A percentile compares a stretch with the other conserved stretches of the same genome.
phyloP scores from a whole-genome alignment of 441 rosid species.

The Arabidopsis hybrid region DNA sequence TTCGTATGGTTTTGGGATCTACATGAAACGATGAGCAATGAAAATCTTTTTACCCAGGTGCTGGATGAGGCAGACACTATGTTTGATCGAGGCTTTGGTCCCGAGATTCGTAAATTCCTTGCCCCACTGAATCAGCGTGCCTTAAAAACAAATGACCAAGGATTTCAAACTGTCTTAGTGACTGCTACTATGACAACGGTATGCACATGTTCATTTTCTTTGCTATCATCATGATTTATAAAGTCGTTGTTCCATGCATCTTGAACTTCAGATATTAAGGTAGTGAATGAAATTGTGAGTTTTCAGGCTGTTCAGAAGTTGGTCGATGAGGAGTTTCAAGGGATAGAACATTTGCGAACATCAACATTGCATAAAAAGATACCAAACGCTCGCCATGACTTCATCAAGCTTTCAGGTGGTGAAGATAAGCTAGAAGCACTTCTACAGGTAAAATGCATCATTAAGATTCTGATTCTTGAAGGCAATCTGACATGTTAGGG shows the following conservation, averaged over 20 bases:
- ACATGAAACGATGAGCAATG: background rate
- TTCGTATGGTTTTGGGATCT: background rate
- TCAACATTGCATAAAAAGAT: constrained; percentile 90
- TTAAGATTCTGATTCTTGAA: constrained; percentile 1
- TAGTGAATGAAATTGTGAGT: constrained; percentile 26
- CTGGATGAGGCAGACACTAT: constrained; percentile 99
- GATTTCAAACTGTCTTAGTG: constrained; percentile 91
- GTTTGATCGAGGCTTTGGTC: constrained; percentile 98
- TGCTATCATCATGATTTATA: background rate
- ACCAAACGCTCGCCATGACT: constrained; percentile 93
- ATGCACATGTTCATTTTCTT: constrained; percentile 22
- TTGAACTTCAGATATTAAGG: background rate
- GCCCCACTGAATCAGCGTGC: constrained; percentile 83
- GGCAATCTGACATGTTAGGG: constrained; percentile 19
- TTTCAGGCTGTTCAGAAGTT: constrained; percentile 91
- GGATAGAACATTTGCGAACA: constrained; percentile 86
- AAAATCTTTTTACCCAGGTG: constrained; percentile 55
- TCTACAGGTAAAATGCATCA: constrained; percentile 65
- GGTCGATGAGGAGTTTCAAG: constrained; percentile 91
- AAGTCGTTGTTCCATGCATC: background rate
- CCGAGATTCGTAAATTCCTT: constrained; percentile 88
- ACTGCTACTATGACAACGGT: constrained; percentile 95
- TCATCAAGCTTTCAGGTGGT: constrained; percentile 83
- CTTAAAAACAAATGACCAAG: constrained; percentile 66
- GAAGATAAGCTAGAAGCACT: constrained; percentile 94